Percentiles rank a stretch among this genome's conserved stretches.
phyloP scores from a whole-genome alignment of 305 asterid genomes.

The Coffea humblotiana region DNA sequence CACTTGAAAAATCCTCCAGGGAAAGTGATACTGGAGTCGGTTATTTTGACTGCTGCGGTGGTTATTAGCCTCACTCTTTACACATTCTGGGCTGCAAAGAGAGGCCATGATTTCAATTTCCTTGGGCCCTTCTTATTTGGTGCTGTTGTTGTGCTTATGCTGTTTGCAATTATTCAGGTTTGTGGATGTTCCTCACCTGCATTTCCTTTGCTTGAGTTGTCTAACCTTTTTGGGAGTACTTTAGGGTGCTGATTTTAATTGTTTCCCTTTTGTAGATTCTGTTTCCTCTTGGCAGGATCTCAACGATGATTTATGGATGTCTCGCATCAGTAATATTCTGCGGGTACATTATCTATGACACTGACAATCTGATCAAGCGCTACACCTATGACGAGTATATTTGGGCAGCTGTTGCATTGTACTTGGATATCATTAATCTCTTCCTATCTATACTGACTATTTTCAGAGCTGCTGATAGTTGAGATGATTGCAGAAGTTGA shows the following conservation, averaged over 20 bases:
- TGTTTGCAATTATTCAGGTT: slow-evolving; percentile 55
- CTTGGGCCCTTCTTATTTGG: slow-evolving; percentile 49
- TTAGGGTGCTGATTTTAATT: slow-evolving; percentile 3
- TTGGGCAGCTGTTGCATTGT: slow-evolving; percentile 84
- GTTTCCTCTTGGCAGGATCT: slow-evolving; percentile 76
- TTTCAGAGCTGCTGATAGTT: slow-evolving; percentile 60
- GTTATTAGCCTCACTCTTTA: slow-evolving; percentile 53
- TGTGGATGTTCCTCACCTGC: not conserved
- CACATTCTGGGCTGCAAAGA: slow-evolving; percentile 76
- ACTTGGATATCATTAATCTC: slow-evolving; percentile 83
- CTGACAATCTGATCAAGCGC: slow-evolving; percentile 87
- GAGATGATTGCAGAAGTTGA: slow-evolving; percentile 1
- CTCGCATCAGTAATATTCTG: slow-evolving; percentile 74
- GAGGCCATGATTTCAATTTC: slow-evolving; percentile 61
- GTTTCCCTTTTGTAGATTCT: slow-evolving; percentile 42
- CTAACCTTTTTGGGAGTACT: not conserved
- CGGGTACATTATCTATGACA: slow-evolving; percentile 82
- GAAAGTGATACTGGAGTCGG: slow-evolving; percentile 48
- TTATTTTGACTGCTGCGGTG: slow-evolving; percentile 44
- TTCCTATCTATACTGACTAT: slow-evolving; percentile 58
- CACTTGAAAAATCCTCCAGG: slow-evolving; percentile 29
- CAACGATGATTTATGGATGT: slow-evolving; percentile 71
- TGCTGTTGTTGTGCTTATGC: slow-evolving; percentile 31
- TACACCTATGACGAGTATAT: slow-evolving; percentile 78
- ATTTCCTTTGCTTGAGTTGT: not conserved